phyloP scores from a whole-genome alignment of 768 basidiomycete species.

The Lactifluus rugatus region DNA sequence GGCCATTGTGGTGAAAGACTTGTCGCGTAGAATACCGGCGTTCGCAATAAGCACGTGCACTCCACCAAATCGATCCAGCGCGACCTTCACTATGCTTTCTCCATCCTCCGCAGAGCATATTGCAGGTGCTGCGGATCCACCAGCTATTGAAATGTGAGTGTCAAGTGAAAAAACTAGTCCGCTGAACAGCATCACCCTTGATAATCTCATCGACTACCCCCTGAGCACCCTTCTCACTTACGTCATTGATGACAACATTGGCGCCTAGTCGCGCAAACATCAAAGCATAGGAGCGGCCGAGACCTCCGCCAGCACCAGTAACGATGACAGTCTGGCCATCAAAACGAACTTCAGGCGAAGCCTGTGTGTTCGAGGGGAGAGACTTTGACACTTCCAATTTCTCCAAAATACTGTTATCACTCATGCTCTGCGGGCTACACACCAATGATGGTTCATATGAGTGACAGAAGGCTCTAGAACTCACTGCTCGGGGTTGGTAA shows the following conservation, averaged over 20 bases:
- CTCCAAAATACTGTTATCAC: slow-evolving; percentile 51
- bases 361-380: slow-evolving; percentile 59
- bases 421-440: slow-evolving; percentile 50
- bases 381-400: slow-evolving; percentile 56
- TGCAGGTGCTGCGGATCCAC: slow-evolving; percentile 78
- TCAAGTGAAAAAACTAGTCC: neutral
- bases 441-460: slow-evolving; percentile 15
- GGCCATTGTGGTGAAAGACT: slow-evolving; percentile 81
- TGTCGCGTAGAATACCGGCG: slow-evolving; percentile 90
- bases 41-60: slow-evolving; percentile 88
- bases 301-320: slow-evolving; percentile 90
- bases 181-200: slow-evolving; percentile 40
- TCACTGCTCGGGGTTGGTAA: slow-evolving; percentile 59
- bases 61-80: slow-evolving; percentile 76
- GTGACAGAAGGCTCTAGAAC: slow-evolving; percentile 22
- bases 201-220: slow-evolving; percentile 81
- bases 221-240: slow-evolving; percentile 76
- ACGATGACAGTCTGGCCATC: slow-evolving; percentile 87
- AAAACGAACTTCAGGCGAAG: slow-evolving; percentile 62
- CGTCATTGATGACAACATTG: slow-evolving; percentile 94
- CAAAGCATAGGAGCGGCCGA: slow-evolving; percentile 84
- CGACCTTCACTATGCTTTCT: slow-evolving; percentile 77
- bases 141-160: slow-evolving; percentile 38
- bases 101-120: slow-evolving; percentile 89
- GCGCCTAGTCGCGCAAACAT: slow-evolving; percentile 93